Evolutionary conservation across 176 grass and related monocot genomes (phyloP).

Genomic region (Rhipidocladum racemiflorum): DNA sequence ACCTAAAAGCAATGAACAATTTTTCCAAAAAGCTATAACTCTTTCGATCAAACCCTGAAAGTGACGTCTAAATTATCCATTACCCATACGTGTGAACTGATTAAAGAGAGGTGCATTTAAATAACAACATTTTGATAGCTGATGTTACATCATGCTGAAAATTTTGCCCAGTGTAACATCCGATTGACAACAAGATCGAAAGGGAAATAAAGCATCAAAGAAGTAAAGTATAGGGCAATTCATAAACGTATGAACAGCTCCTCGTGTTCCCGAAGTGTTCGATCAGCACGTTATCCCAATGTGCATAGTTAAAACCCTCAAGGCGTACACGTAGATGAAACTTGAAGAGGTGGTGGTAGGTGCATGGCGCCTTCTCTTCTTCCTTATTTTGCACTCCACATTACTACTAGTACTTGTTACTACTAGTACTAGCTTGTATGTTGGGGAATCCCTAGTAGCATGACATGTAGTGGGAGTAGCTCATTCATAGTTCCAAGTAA

Average conservation of each 20-base stretch:
- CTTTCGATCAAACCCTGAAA: too few species aligned
- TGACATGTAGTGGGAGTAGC: not conserved
- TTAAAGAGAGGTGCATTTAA: not conserved
- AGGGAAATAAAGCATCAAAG: not conserved
- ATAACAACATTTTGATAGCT: not conserved
- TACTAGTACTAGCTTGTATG: not conserved
- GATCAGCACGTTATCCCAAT: not conserved
- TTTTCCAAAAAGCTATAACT: too few species aligned
- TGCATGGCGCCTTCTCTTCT: not conserved
- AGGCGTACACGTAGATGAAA: not conserved
- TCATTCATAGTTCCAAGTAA: not conserved
- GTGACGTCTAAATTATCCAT: not conserved
- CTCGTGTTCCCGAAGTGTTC: not conserved
- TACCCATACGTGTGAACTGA: too few species aligned
- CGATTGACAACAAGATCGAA: not conserved
- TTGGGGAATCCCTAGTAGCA: not conserved
- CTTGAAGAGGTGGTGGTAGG: not conserved
- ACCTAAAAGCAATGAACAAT: too few species aligned
- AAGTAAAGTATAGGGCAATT: not conserved
- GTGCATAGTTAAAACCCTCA: not conserved
- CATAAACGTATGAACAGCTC: not conserved
- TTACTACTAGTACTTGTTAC: too few species aligned
- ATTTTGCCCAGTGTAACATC: not conserved
- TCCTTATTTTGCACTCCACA: not conserved
- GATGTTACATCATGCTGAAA: not conserved